Evolutionary conservation across 805 yeast species (phyloP).

Genomic region (Danielia oregonensis): DNA sequence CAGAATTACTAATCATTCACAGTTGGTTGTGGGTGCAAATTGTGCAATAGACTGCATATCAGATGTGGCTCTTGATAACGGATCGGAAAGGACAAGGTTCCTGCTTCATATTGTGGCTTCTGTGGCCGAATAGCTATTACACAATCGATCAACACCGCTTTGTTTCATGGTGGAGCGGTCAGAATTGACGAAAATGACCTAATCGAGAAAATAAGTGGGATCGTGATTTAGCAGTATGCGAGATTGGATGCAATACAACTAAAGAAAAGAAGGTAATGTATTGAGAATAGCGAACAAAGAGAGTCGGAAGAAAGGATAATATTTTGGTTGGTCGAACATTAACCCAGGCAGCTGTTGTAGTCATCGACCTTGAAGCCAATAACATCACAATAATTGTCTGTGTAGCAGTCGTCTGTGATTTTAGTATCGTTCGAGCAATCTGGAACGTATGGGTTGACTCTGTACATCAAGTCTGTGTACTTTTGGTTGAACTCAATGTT

Average conservation of each 20-base stretch:
- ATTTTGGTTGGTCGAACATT: background rate
- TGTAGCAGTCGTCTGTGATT: slow-evolving; percentile 9
- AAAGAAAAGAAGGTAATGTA: too few species aligned
- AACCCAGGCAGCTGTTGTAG: slow-evolving; percentile 6
- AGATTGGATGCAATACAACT: too few species aligned
- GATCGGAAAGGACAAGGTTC: background rate
- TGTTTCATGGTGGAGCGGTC: too few species aligned
- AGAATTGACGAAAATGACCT: too few species aligned
- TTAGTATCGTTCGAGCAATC: slow-evolving; percentile 17
- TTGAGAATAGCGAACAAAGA: too few species aligned
- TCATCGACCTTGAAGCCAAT: slow-evolving; percentile 15
- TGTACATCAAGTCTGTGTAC: slow-evolving; percentile 47
- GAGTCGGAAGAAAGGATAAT: background rate
- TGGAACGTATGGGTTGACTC: slow-evolving; percentile 55
- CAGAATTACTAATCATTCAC: too few species aligned
- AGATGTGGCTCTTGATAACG: background rate
- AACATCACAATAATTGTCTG: slow-evolving; percentile 15
- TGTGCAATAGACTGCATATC: background rate
- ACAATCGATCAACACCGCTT: too few species aligned
- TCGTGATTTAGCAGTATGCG: too few species aligned
- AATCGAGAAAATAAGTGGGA: too few species aligned
- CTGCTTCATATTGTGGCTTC: background rate
- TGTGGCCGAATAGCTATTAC: too few species aligned
- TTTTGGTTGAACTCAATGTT: slow-evolving; percentile 44
- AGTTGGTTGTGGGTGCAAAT: slow-evolving; percentile 1